These are phyloP conservation scores for Ceratocystis colombiana DNA, from an alignment of 2,329 filamentous ascomycete species.

Conservation along the genomic window DNA sequence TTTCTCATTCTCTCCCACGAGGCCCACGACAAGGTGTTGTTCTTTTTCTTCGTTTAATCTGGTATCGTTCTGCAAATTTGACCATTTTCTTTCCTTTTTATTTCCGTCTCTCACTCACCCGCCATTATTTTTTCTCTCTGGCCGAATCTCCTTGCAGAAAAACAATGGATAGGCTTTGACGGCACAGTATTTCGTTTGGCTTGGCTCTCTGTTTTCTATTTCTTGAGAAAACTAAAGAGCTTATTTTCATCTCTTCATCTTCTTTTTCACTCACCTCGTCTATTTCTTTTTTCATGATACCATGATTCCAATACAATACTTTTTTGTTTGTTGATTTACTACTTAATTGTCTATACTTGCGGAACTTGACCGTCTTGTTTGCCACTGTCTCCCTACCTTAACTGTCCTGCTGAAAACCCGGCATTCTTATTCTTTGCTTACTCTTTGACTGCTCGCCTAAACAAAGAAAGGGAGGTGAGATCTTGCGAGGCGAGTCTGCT, in stretches of 20 bases:
- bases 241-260: background rate
- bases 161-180: background rate
- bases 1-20: constrained; percentile 8
- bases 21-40: constrained; percentile 8
- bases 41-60: constrained; percentile 15
- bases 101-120: constrained; percentile 10
- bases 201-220: background rate
- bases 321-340: constrained; percentile 10
- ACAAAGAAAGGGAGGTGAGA: background rate
- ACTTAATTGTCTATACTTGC: constrained; percentile 5
- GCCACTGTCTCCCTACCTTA: background rate
- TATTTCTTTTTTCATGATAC: constrained; percentile 14
- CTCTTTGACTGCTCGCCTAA: background rate
- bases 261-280: background rate
- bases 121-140: background rate
- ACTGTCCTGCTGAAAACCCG: background rate
- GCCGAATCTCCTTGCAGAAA: background rate
- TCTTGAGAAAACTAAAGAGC: background rate
- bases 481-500: background rate
- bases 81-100: background rate
- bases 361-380: background rate
- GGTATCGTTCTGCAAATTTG: constrained; percentile 15
- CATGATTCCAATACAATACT: constrained; percentile 14
- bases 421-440: background rate
- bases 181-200: background rate